Conservation (phyloP, 2,329 filamentous ascomycete species). For the Ophiognomonia clavigignenti-juglandacearum region DNA sequence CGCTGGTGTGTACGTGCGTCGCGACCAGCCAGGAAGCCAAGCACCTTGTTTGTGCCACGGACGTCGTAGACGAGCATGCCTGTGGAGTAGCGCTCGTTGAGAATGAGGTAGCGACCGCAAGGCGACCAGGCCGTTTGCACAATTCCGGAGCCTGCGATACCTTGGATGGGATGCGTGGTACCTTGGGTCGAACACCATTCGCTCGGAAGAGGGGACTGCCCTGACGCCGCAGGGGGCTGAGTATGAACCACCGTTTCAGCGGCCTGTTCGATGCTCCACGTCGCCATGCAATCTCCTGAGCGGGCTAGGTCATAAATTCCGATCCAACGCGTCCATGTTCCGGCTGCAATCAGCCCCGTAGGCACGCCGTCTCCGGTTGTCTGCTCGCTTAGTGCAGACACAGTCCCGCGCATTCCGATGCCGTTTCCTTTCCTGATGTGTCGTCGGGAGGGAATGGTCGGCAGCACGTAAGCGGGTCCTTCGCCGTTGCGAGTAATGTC, state of each 20-base stretch:
- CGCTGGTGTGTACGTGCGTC: conserved; percentile 50
- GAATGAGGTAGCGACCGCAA: conserved; percentile 58
- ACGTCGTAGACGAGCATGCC: conserved; percentile 60
- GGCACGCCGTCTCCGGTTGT: conserved; percentile 27
- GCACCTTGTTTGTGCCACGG: conserved; percentile 51
- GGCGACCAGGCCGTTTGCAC: conserved; percentile 57
- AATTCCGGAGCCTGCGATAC: conserved; percentile 58
- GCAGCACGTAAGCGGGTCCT: conserved; percentile 47
- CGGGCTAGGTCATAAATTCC: conserved; percentile 58
- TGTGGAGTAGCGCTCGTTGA: conserved; percentile 53
- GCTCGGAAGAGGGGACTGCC: neutral
- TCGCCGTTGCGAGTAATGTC: conserved; percentile 49
- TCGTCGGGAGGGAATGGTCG: conserved; percentile 57
- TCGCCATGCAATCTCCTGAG: conserved; percentile 48
- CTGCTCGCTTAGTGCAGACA: conserved; percentile 51
- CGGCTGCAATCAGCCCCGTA: conserved; percentile 49
- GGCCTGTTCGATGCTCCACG: conserved; percentile 55
- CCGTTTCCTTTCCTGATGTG: conserved; percentile 56
- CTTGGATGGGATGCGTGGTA: neutral
- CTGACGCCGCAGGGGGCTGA: neutral
- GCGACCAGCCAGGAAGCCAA: conserved; percentile 49
- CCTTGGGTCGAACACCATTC: neutral
- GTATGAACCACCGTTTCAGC: conserved; percentile 29
- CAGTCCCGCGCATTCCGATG: conserved; percentile 59
- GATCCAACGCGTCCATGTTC: conserved; percentile 59